Evolutionary conservation across 1,139 yeast species (phyloP).

Genomic region (Hansenula sp.): DNA sequence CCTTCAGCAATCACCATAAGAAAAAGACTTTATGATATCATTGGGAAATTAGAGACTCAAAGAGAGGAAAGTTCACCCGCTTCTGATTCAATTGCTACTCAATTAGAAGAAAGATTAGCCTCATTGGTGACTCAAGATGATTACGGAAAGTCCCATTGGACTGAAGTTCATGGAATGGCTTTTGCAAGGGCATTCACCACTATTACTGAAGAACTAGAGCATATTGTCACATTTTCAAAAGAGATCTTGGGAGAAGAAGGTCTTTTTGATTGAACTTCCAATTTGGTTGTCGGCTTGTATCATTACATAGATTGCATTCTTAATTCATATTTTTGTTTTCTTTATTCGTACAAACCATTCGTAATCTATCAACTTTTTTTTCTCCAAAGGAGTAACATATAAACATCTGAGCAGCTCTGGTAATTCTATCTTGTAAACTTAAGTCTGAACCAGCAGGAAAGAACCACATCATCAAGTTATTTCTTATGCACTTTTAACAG

Average conservation of each 20-base stretch:
- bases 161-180: constrained; percentile 43
- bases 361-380: background rate
- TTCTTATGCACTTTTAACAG: constrained; percentile 8
- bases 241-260: constrained; percentile 40
- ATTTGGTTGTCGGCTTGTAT: no score
- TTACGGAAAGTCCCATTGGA: constrained; percentile 35
- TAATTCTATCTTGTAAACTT: background rate
- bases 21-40: constrained; percentile 37
- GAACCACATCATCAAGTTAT: background rate
- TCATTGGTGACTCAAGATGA: constrained; percentile 12
- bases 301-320: background rate
- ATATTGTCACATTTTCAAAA: constrained; percentile 32
- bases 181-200: constrained; percentile 44
- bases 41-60: constrained; percentile 26
- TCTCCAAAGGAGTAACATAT: no score
- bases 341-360: background rate
- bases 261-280: constrained; percentile 4
- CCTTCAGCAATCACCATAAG: constrained; percentile 41
- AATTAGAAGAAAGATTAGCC: constrained; percentile 10
- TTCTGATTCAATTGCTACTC: constrained; percentile 3
- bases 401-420: no score
- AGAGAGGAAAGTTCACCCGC: constrained; percentile 4
- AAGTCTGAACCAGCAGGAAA: background rate
- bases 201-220: constrained; percentile 38
- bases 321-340: background rate